A percentile compares a stretch with the other conserved stretches of the same genome.
Conservation (phyloP, 768 basidiomycete genomes). For the Auricularia cornea region DNA sequence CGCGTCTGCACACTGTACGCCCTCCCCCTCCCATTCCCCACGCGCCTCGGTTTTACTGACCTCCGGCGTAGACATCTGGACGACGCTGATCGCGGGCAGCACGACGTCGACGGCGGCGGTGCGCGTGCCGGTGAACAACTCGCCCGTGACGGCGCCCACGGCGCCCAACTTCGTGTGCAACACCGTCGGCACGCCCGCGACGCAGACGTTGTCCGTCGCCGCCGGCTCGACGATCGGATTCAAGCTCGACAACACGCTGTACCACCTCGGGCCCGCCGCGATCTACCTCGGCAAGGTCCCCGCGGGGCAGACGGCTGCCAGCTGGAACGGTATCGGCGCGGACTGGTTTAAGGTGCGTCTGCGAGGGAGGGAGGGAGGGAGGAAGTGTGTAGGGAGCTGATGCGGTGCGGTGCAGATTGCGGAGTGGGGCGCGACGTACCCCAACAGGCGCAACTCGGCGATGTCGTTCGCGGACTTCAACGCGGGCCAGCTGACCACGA, state of each 20-base stretch:
- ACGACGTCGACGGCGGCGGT: constrained; percentile 24
- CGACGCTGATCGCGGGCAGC: constrained; percentile 23
- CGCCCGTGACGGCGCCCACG: constrained; percentile 25
- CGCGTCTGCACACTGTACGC: constrained; percentile 28
- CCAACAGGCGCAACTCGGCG: background rate
- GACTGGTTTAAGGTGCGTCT: constrained; percentile 1
- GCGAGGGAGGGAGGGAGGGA: background rate
- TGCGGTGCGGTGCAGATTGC: background rate
- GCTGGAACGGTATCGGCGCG: constrained; percentile 3
- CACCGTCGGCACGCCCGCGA: constrained; percentile 26
- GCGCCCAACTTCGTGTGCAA: constrained; percentile 31
- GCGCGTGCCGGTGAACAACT: constrained; percentile 27
- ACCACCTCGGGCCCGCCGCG: constrained; percentile 37
- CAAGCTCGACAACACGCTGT: constrained; percentile 33
- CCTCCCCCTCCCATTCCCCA: background rate
- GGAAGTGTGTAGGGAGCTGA: too few relatives aligned
- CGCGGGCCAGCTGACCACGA: background rate
- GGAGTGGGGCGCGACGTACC: constrained; percentile 4
- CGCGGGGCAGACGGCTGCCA: background rate
- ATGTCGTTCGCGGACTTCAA: constrained; percentile 1
- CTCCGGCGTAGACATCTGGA: constrained; percentile 22
- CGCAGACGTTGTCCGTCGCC: constrained; percentile 30
- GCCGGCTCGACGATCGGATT: constrained; percentile 35
- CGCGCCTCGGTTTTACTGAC: too few relatives aligned
- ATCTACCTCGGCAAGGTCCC: constrained; percentile 28